phyloP scores from a whole-genome alignment of 768 basidiomycete species.

The Leccinum rimulosum region DNA sequence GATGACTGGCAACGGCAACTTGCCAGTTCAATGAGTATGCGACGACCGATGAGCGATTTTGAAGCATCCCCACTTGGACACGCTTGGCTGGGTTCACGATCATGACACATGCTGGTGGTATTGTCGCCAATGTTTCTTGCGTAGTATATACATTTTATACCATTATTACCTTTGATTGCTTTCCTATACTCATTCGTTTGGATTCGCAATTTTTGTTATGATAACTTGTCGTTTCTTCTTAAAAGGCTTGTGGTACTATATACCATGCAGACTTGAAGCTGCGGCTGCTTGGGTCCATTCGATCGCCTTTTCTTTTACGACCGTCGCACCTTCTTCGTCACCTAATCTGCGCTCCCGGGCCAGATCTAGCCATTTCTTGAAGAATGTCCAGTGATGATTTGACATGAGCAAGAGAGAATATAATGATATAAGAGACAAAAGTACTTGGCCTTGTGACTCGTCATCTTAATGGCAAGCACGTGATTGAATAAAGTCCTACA shows the following conservation, averaged over 20 bases:
- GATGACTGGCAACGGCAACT: conserved; percentile 87
- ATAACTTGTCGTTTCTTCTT: conserved; percentile 35
- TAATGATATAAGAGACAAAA: conserved; percentile 27
- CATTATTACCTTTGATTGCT: conserved; percentile 36
- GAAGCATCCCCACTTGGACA: conserved; percentile 55
- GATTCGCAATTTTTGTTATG: conserved; percentile 42
- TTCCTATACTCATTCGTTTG: conserved; percentile 50
- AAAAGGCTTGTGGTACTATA: conserved; percentile 8
- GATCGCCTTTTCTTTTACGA: conserved; percentile 84
- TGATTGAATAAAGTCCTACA: conserved; percentile 86
- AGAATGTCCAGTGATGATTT: conserved; percentile 63
- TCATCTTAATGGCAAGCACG: conserved; percentile 81
- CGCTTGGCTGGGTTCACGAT: conserved; percentile 60
- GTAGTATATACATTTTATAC: conserved; percentile 35
- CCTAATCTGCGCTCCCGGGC: conserved; percentile 87
- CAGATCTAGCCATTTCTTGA: conserved; percentile 95
- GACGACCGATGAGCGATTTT: conserved; percentile 70
- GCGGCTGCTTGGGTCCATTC: conserved; percentile 81
- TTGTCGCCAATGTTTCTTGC: conserved; percentile 22
- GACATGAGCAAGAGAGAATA: conserved; percentile 4
- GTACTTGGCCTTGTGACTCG: conserved; percentile 93
- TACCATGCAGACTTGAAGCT: conserved; percentile 12
- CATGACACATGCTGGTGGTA: conserved; percentile 33
- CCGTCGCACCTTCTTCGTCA: conserved; percentile 76
- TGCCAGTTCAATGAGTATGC: conserved; percentile 72